phyloP scores from a whole-genome alignment of 2,329 filamentous ascomycete species.

The Daldinia sp. region DNA sequence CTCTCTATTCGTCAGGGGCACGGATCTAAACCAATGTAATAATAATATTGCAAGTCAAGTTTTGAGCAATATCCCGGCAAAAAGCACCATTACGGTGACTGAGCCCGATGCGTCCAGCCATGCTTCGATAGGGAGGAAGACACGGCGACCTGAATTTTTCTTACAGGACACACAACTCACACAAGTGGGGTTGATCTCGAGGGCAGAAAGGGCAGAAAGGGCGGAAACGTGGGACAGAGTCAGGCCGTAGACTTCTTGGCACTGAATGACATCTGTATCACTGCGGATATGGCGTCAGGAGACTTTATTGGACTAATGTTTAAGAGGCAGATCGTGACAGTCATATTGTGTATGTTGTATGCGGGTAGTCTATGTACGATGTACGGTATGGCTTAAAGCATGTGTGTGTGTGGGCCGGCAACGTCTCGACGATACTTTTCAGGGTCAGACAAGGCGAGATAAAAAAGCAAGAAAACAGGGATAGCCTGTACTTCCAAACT shows the following conservation, averaged over 20 bases:
- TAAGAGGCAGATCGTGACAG: conserved; percentile 31
- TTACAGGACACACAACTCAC: conserved; percentile 33
- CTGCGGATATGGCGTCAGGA: conserved; percentile 38
- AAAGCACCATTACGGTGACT: conserved; percentile 34
- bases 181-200: conserved; percentile 34
- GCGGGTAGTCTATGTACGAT: conserved; percentile 25
- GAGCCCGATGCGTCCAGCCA: conserved; percentile 37
- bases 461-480: conserved; percentile 35
- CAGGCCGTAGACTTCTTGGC: conserved; percentile 33
- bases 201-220: conserved; percentile 27
- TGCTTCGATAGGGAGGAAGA: conserved; percentile 31
- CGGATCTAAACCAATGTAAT: conserved; percentile 29
- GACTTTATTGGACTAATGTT: conserved; percentile 34
- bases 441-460: conserved; percentile 30
- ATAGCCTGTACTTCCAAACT: conserved; percentile 28
- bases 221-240: conserved; percentile 33
- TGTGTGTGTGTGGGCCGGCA: conserved; percentile 33
- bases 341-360: conserved; percentile 31
- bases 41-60: conserved; percentile 27
- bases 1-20: conserved; percentile 31
- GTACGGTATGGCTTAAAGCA: conserved; percentile 17
- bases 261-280: conserved; percentile 27
- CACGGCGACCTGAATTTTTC: conserved; percentile 33
- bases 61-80: conserved; percentile 33
- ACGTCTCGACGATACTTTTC: conserved; percentile 22